Evolutionary conservation across 2,329 filamentous ascomycete genomes (phyloP).

Genomic region (Macrophomina phaseolina): DNA sequence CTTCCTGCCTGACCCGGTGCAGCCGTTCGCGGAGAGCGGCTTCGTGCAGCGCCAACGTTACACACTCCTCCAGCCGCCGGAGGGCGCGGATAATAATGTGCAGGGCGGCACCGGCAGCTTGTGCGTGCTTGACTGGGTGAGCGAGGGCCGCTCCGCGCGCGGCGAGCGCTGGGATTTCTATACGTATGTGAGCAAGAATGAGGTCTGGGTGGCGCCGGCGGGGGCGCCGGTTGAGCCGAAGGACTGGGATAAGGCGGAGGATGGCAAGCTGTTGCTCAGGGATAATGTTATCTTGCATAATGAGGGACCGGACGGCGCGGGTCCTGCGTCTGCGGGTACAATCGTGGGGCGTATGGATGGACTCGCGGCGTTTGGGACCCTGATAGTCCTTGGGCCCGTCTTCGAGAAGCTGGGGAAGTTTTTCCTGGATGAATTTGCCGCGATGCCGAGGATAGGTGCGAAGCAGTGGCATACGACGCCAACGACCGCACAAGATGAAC

Average conservation of each 20-base stretch:
- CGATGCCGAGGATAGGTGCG: constrained; percentile 79
- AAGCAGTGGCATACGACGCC: constrained; percentile 69
- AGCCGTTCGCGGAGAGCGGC: constrained; percentile 83
- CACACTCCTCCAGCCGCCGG: constrained; percentile 42
- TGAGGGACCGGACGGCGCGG: background rate
- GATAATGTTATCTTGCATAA: constrained; percentile 76
- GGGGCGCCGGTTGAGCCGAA: constrained; percentile 27
- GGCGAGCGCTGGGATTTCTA: constrained; percentile 88
- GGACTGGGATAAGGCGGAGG: constrained; percentile 30
- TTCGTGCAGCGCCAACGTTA: constrained; percentile 88
- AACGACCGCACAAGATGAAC: constrained; percentile 37
- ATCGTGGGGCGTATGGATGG: constrained; percentile 67
- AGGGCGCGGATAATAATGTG: background rate
- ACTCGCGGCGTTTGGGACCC: constrained; percentile 79
- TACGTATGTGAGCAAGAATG: constrained; percentile 82
- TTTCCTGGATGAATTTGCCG: constrained; percentile 79
- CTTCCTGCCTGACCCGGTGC: constrained; percentile 87
- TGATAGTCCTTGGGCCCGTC: constrained; percentile 78
- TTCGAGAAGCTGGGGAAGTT: constrained; percentile 71
- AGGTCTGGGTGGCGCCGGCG: constrained; percentile 69
- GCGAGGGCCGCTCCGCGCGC: constrained; percentile 79
- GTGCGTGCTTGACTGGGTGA: constrained; percentile 93
- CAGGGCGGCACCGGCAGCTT: constrained; percentile 53
- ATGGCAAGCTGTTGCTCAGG: constrained; percentile 72
- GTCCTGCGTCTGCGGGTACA: constrained; percentile 47